These are phyloP conservation scores for Wickerhamiella australiensis DNA, from an alignment of 805 yeast species.

Conservation along the genomic window DNA sequence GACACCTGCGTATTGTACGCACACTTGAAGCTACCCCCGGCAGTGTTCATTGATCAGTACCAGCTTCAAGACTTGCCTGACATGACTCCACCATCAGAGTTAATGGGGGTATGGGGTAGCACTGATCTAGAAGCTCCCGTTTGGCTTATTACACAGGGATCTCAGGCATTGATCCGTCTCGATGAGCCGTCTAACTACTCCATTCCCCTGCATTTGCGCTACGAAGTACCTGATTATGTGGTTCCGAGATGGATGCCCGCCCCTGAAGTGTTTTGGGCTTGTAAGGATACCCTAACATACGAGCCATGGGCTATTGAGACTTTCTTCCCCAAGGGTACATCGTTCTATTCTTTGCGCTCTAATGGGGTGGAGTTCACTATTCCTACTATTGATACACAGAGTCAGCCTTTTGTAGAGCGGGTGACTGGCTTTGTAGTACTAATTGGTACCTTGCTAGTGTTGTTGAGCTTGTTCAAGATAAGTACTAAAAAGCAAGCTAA, in stretches of 20 bases:
- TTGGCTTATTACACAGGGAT: slow-evolving; percentile 39
- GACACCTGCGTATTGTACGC: slow-evolving; percentile 35
- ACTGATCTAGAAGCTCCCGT: slow-evolving; percentile 47
- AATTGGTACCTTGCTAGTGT: slow-evolving; percentile 1
- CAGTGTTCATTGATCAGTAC: slow-evolving; percentile 43
- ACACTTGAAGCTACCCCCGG: slow-evolving; percentile 35
- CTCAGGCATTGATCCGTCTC: slow-evolving; percentile 32
- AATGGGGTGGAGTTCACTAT: slow-evolving; percentile 26
- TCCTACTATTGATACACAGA: slow-evolving; percentile 33
- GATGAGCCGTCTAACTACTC: slow-evolving; percentile 21
- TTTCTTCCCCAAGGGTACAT: slow-evolving; percentile 36
- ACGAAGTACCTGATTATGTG: slow-evolving; percentile 32
- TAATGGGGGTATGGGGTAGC: slow-evolving; percentile 40
- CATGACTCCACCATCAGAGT: slow-evolving; percentile 22
- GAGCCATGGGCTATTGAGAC: slow-evolving; percentile 36
- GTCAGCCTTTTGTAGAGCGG: slow-evolving; percentile 18
- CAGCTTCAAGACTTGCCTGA: slow-evolving; percentile 34
- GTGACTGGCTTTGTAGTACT: slow-evolving; percentile 5
- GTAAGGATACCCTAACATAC: slow-evolving; percentile 36
- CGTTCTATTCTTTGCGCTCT: slow-evolving; percentile 31
- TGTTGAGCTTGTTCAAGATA: not conserved
- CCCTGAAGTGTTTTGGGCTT: slow-evolving; percentile 41
- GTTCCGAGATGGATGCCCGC: slow-evolving; percentile 24
- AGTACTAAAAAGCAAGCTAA: not conserved
- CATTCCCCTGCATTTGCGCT: slow-evolving; percentile 42